Base-by-base conservation (phyloP, 352 stramenopile genomes). In the Globisporangium orthogonon region DNA sequence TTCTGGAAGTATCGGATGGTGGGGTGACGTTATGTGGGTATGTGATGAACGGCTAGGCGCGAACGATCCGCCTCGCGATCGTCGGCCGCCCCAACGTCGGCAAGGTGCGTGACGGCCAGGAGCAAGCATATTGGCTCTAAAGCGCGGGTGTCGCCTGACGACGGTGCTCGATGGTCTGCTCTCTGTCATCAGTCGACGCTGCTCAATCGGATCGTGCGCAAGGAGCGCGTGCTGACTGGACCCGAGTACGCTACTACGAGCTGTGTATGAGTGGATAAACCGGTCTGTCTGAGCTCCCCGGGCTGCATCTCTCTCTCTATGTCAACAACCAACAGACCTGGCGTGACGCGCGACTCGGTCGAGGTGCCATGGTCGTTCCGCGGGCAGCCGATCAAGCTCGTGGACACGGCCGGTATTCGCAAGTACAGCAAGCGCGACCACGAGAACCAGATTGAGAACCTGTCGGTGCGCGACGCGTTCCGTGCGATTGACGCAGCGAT, bases 341-440 rank as follows among this genome's bases (percentile, higher is more conserved):
- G 83, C 23, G 81, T 93, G 55, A 93, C 83, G 39, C 83, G 83
- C 49, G 83, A 93, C 61, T 82, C 83, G 28, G 79, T 93, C 39
- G 83, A 91, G 66, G 83, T 93, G 48, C 73, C 76, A 23, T 93
- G 81, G 81, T 73, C 70, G 18, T 93, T 91, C 70, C 75, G 76
- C 11, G 79, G 74, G 3, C 77, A 73, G 13, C 66, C 82, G 44
- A 89, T 93, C 58, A 84, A 86, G 60, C 74, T 93, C 54, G 82
- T 93, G 11, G 83, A 93, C 66, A 93, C 83, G 17, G 83, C 83
- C 0, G 83, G 83, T 30, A 93, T 93, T 57, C 78, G 83, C 44
- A 79, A 81, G 54, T 88, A 90, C 65, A 89, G 81, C 74, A 93
- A 93, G 62, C 83, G 83, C 43, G 83, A 93, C 58, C 74, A 88